A percentile compares a stretch with the other conserved stretches of the same genome.
Conservation (phyloP, 2,329 filamentous ascomycete genomes). For the Cordyceps cicadae region DNA sequence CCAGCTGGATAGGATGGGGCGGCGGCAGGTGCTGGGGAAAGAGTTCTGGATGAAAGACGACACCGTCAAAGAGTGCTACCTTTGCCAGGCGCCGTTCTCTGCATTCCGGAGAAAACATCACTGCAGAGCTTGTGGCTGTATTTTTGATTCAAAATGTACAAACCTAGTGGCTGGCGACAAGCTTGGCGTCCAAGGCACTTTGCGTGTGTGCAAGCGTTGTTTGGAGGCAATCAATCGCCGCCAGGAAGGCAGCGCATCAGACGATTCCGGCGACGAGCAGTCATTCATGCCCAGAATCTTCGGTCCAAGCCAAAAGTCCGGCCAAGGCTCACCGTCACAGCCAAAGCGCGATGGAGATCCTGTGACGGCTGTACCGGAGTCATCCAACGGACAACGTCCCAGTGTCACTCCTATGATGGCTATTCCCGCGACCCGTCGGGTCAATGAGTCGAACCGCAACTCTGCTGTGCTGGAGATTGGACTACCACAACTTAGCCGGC, state of each 20-base stretch:
- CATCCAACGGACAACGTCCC: constrained; percentile 41
- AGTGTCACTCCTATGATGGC: constrained; percentile 64
- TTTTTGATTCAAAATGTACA: constrained; percentile 95
- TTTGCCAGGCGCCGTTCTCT: constrained; percentile 82
- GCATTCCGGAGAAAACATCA: constrained; percentile 96
- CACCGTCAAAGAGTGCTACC: constrained; percentile 94
- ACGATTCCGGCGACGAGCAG: constrained; percentile 75
- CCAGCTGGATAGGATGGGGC: constrained; percentile 63
- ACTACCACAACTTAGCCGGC: constrained; percentile 71
- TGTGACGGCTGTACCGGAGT: constrained; percentile 25
- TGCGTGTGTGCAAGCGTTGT: constrained; percentile 89
- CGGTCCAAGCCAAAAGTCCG: constrained; percentile 43
- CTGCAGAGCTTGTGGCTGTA: constrained; percentile 92
- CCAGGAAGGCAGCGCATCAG: constrained; percentile 77
- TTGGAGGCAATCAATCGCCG: constrained; percentile 84
- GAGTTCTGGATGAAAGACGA: constrained; percentile 99
- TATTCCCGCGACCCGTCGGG: constrained; percentile 55
- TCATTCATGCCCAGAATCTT: constrained; percentile 59
- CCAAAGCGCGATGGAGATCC: constrained; percentile 29
- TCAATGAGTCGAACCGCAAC: constrained; percentile 72
- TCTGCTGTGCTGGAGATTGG: constrained; percentile 90
- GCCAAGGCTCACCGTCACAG: constrained; percentile 28
- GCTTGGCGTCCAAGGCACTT: constrained; percentile 76
- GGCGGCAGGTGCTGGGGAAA: constrained; percentile 82
- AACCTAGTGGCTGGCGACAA: constrained; percentile 78